Conservation (phyloP, 768 basidiomycete species). For the Astraeus odoratus region DNA sequence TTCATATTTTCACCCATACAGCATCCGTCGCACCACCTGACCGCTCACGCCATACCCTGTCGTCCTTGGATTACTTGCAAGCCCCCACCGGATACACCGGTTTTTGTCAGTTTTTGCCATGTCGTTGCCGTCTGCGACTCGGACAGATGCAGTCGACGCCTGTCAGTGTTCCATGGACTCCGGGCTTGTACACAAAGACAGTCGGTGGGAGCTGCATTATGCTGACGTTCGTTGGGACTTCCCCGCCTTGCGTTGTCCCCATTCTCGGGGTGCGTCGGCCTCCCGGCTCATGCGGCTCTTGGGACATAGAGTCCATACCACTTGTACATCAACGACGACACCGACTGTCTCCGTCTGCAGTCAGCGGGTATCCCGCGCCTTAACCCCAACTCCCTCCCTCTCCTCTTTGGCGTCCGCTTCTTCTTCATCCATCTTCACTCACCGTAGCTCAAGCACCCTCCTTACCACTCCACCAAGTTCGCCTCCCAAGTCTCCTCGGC, state of each 20-base stretch:
- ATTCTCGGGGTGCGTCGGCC: conserved; percentile 20
- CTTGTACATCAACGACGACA: background rate
- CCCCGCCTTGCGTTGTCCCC: conserved; percentile 9
- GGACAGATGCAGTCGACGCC: background rate
- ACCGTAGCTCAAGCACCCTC: conserved; percentile 1
- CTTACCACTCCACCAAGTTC: conserved; percentile 5
- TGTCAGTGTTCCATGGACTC: background rate
- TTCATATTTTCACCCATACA: background rate
- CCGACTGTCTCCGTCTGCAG: background rate
- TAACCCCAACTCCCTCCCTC: background rate
- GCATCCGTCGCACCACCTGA: background rate
- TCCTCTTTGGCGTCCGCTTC: background rate
- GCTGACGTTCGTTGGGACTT: conserved; percentile 17
- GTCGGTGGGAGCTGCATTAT: conserved; percentile 10
- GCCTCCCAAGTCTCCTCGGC: background rate
- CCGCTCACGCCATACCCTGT: background rate
- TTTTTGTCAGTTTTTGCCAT: background rate
- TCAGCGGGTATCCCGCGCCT: background rate
- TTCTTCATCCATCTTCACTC: conserved; percentile 1
- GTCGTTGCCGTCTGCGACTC: background rate
- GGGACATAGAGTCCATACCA: conserved; percentile 5
- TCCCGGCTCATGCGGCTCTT: conserved; percentile 20
- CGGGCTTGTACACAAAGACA: conserved; percentile 2
- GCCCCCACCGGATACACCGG: background rate
- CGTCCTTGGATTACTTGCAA: background rate